phyloP scores from a whole-genome alignment of 2,329 filamentous ascomycete species.

The Calycina marina region DNA sequence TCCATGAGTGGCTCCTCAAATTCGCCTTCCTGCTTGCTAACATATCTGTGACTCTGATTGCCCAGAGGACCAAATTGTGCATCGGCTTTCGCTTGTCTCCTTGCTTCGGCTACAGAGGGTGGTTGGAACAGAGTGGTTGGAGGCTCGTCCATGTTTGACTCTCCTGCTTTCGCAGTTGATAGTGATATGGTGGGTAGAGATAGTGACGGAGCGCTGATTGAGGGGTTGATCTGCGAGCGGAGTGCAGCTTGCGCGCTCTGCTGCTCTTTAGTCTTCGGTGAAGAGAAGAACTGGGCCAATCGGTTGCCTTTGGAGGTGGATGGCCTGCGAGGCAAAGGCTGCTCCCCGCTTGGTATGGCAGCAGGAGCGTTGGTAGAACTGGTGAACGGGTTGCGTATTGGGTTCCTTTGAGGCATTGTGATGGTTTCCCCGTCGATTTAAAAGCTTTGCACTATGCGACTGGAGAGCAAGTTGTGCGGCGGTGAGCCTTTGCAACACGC shows the following conservation, averaged over 20 bases:
- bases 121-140: slow-evolving; percentile 77
- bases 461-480: too few species aligned
- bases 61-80: slow-evolving; percentile 83
- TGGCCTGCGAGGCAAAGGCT: slow-evolving; percentile 31
- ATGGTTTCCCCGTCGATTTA: too few species aligned
- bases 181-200: slow-evolving; percentile 84
- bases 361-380: slow-evolving; percentile 18
- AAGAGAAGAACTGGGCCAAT: slow-evolving; percentile 72
- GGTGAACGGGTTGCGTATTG: slow-evolving; percentile 22
- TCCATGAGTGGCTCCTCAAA: slow-evolving; percentile 80
- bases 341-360: slow-evolving; percentile 17
- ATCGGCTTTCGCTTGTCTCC: slow-evolving; percentile 61
- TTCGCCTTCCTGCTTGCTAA: slow-evolving; percentile 72
- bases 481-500: too few species aligned
- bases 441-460: too few species aligned
- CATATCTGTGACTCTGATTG: slow-evolving; percentile 71
- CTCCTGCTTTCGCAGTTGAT: slow-evolving; percentile 67
- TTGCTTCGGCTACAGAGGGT: slow-evolving; percentile 68
- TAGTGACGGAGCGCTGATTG: slow-evolving; percentile 56
- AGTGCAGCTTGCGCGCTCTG: slow-evolving; percentile 52
- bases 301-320: slow-evolving; percentile 59
- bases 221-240: slow-evolving; percentile 40
- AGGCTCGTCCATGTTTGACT: slow-evolving; percentile 58
- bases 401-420: slow-evolving; percentile 24
- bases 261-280: slow-evolving; percentile 60